Base-by-base conservation (phyloP, 306 rosid genomes). In the Potentilla sterilis region DNA sequence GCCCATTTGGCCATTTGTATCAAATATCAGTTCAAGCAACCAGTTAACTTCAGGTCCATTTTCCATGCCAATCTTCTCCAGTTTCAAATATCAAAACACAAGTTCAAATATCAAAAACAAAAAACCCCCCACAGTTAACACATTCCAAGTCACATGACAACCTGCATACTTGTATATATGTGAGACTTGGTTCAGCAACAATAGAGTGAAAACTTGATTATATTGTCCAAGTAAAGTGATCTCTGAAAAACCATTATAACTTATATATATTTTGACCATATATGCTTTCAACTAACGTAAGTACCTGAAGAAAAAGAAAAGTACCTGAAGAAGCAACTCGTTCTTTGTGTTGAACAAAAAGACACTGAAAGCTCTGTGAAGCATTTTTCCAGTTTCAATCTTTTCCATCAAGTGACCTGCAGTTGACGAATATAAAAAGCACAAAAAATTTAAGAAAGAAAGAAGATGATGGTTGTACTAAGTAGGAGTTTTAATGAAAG, bases 381-480 rank as follows among this genome's bases (percentile, higher is more conserved):
- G 87, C 93, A 85, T 73, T 77, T 90, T 92, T 78, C 84, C 94
- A 73, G 93, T 72, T 82, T 96, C 97, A 79, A 96, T 92, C 87
- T 92, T 96, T 67, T 92, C 98, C 99, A 89, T 88, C 91, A 96
- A 87, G 81, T 96, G 99, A 77, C 99, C 99, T 96, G 78, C 51
- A 72, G 71, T 74, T 75, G 73, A 47, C 38, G 37, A 19, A 2
- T 12, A 19, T 0, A 1, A 61, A 32, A 81, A 79, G 79, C 38
- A 76, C 51, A 76, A 62, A 69, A 32, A 71, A 68, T 74, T 62
- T 40, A 28, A 28, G 28, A 58, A 49, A 32, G 35, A 73, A 68
- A 34, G 42, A 73, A 49, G 40, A 41, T 34, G 6, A 37, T 14
- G 28, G 14, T 19, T 24, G 66, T 3, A 64, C 44, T 42, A 40